Conservation (phyloP, 179 eudicot species). For the Silene vulgaris region DNA sequence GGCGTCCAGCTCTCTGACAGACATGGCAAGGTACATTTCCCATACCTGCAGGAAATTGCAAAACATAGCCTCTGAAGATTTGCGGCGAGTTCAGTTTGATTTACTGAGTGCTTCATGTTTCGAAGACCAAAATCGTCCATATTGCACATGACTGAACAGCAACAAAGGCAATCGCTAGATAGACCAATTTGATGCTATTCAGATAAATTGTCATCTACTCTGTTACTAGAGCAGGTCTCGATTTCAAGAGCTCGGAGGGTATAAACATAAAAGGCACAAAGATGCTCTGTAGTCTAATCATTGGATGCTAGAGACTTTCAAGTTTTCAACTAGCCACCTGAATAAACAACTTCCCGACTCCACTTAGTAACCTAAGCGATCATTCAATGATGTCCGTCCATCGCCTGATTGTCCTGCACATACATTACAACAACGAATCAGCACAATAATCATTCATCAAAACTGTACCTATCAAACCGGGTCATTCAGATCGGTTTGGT, state of each 20-base stretch:
- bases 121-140: neutral
- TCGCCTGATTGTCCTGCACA: constrained; percentile 90
- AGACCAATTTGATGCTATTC: neutral
- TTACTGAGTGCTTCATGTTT: neutral
- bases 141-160: neutral
- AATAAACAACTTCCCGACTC: neutral
- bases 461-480: neutral
- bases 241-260: neutral
- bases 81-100: neutral
- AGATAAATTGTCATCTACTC: neutral
- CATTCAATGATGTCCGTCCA: constrained; percentile 88
- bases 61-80: neutral
- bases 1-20: neutral
- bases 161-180: neutral
- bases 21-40: neutral
- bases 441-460: constrained; percentile 6
- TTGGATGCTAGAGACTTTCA: neutral
- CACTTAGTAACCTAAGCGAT: constrained; percentile 68
- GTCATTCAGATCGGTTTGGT: neutral
- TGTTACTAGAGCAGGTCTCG: neutral
- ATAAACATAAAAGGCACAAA: neutral
- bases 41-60: neutral
- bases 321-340: neutral
- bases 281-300: constrained; percentile 1
- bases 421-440: constrained; percentile 19